Conservation (phyloP, 495 filamentous ascomycete genomes). For the Lasiosphaeriaceae sp. region DNA sequence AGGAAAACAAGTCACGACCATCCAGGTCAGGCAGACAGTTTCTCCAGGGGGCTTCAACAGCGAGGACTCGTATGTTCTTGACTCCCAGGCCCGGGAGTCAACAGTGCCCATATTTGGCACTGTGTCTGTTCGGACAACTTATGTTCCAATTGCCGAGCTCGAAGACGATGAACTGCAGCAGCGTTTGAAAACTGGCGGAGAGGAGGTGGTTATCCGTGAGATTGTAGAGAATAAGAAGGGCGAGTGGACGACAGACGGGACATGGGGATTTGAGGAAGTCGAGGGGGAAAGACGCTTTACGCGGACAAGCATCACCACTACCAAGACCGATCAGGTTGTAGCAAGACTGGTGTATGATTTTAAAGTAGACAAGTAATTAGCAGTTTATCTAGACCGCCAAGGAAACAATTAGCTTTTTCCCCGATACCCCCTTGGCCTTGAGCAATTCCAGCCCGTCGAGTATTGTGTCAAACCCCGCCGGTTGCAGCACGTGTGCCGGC, state of each 20-base stretch:
- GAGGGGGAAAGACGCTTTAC: not conserved
- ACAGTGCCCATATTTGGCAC: slow-evolving; percentile 1
- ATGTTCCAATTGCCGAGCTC: not conserved
- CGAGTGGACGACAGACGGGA: not conserved
- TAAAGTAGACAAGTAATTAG: not conserved
- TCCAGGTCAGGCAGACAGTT: not conserved
- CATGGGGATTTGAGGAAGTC: not conserved
- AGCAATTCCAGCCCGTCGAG: not conserved
- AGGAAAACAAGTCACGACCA: not conserved
- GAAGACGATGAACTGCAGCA: not conserved
- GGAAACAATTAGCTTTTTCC: not conserved
- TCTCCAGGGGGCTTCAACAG: slow-evolving; percentile 2
- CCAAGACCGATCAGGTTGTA: not conserved
- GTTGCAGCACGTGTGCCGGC: not conserved
- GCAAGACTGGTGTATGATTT: not conserved
- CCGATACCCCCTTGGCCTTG: not conserved
- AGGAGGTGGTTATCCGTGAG: not conserved
- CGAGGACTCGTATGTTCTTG: slow-evolving; percentile 1
- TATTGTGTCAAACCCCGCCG: not conserved
- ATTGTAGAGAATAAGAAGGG: not conserved
- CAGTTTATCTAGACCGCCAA: not conserved
- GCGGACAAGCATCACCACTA: not conserved
- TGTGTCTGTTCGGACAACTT: not conserved
- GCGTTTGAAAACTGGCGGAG: not conserved
- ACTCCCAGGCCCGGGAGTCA: not conserved